A percentile compares a stretch with the other conserved stretches of the same genome.
These are phyloP conservation scores for Suillus fuscotomentosus DNA, from an alignment of 768 basidiomycete genomes.

Conservation along the genomic window DNA sequence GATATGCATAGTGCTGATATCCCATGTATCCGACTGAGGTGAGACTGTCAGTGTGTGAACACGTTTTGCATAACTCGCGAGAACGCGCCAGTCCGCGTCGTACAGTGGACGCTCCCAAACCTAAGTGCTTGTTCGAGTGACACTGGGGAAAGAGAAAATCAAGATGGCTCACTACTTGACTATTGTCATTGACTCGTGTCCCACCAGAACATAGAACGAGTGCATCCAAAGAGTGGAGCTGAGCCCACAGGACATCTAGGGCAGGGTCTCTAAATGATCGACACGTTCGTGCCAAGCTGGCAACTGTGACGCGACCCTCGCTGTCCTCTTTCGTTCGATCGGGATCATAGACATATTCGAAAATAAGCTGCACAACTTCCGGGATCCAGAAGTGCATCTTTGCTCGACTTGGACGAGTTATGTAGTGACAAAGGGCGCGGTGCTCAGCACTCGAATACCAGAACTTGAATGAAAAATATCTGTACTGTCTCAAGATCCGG, in stretches of 20 bases:
- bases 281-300: neutral
- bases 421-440: neutral
- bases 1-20: neutral
- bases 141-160: neutral
- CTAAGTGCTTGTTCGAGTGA: neutral
- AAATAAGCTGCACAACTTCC: conserved; percentile 21
- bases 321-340: neutral
- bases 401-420: no score
- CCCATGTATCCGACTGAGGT: neutral
- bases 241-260: conserved; percentile 6
- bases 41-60: neutral
- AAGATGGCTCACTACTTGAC: neutral
- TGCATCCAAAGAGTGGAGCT: conserved; percentile 7
- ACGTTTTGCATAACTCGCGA: neutral
- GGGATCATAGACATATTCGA: conserved; percentile 15
- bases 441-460: neutral
- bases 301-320: neutral
- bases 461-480: neutral
- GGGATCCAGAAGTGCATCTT: conserved; percentile 7
- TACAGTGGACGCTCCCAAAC: neutral
- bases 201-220: conserved; percentile 1
- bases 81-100: neutral
- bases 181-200: neutral
- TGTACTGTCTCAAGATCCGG: neutral
- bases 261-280: conserved; percentile 1